These are phyloP conservation scores for Pythium sukuiense DNA, from an alignment of 352 stramenopile species.

Conservation along the genomic window DNA sequence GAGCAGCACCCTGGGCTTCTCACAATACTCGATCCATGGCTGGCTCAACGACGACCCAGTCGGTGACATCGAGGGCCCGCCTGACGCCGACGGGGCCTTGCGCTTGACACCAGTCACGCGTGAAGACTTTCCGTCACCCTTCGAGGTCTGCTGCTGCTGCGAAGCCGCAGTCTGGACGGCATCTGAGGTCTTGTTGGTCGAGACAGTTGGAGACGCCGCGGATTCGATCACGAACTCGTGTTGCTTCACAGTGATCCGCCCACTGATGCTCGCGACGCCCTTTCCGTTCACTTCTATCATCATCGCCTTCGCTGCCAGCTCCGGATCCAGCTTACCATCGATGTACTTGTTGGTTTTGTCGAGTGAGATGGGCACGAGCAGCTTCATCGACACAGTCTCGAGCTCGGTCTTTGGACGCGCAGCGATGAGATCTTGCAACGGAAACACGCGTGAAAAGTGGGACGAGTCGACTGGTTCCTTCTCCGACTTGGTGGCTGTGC, in stretches of 20 bases:
- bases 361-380: constrained; percentile 68
- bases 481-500: constrained; percentile 21
- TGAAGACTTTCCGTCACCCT: constrained; percentile 15
- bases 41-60: constrained; percentile 23
- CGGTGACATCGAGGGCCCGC: constrained; percentile 13
- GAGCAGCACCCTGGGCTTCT: constrained; percentile 58
- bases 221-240: constrained; percentile 63
- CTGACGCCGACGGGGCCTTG: constrained; percentile 9
- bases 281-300: constrained; percentile 77
- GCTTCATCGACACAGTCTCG: constrained; percentile 66
- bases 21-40: constrained; percentile 52
- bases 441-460: constrained; percentile 72
- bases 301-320: constrained; percentile 56
- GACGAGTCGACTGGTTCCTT: constrained; percentile 41
- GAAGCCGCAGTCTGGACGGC: background rate
- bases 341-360: constrained; percentile 83
- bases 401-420: constrained; percentile 73
- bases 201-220: background rate
- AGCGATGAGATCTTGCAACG: constrained; percentile 66
- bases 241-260: constrained; percentile 56
- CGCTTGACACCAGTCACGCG: constrained; percentile 22
- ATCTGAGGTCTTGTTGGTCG: background rate
- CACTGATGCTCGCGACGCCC: constrained; percentile 53
- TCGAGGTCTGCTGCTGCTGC: background rate
- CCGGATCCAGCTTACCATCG: constrained; percentile 70